Base-by-base conservation (phyloP, 208 protist genomes). In the Trypanosoma lewisi region DNA sequence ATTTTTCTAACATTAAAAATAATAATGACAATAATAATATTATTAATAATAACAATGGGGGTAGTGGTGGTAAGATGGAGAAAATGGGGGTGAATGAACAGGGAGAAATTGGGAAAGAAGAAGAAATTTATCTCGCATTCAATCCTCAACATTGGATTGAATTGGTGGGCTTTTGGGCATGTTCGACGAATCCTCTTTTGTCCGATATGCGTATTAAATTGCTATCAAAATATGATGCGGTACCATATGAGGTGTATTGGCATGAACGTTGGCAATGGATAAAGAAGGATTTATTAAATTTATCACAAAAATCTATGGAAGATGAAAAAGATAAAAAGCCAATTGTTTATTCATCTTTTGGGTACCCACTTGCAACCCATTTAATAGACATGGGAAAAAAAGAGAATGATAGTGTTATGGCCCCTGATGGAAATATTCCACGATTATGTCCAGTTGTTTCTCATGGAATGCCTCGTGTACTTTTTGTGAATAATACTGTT, bases 151-250 rank as follows among this genome's bases (percentile, higher is more conserved):
- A 91, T 63, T 94, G 87, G 84, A 72, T 91, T 27, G 87, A 94
- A 53, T 75, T 89, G 57, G 83, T 91, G 2, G 87, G 79, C 7
- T 91, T 91, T 63, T 94, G 87, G 84, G 76, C 82, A 9, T 91
- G 82, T 66, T n/a, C 55, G 36, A 76, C 63, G 60, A 94, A 88
- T 44, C 87, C 87, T 4, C 53, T 90, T 8, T 51, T 93, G 31
- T 19, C 34, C 12, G 63, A 33, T 48, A 52, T 51, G 39, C 52
- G 49, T 30, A 12, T 73, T 23, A 33, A 44, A 57, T 23, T 47
- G 27, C 28, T 62, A 14, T 14, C 1, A 19, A n/a, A 33, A 37
- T 44, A 16, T 12, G 19, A 51, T 39, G 34, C 19, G 2, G 27
- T 65, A n/a, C 66, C 66, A 0, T 72, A 54, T 53, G 58, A 65